Base-by-base conservation (phyloP, 352 stramenopile genomes). In the Hyaloperonospora arabidopsidis region DNA sequence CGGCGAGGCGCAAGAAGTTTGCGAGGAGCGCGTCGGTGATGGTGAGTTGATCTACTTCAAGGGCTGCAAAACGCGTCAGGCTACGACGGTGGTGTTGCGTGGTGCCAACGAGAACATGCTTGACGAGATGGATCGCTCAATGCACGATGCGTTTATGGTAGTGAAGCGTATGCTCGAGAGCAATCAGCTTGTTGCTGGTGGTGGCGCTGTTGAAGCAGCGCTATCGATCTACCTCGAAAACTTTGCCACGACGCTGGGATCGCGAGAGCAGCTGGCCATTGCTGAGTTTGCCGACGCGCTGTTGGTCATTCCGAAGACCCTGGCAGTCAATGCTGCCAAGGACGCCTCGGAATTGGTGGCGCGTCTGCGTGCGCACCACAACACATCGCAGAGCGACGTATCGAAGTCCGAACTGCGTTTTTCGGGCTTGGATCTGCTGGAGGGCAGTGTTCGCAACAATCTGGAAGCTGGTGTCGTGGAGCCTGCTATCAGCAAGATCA, bases 111-210 rank as follows among this genome's bases (percentile, higher is more conserved):
- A 99, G 64, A 99, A 98, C 81, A 97, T 99, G 86, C 77, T 98
- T 11, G 96, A 99, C 67, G 97, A 99, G 77, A 98, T 99, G 92
- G 96, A 99, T 72, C 87, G 97, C 34, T 97, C 97, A 18, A 84
- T 99, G 54, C 96, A 99, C 68, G 97, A 99, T 76, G 91, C 93
- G 38, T 83, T 99, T 45, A 99, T 98, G 84, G 95, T 99, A n/a
- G 93, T 99, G 17, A 99, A 99, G 84, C 87, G 97, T 41, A 98
- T 99, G 89, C 83, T 99, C n/a, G 97, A 99, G 79, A 97, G 84
- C 61, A 99, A 98, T 72, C 96, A 97, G 43, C 72, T 99, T 1
- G 97, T 99, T 40, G 93, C 95, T 29, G 97, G 97, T 48, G 97
- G 97, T 22, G 97, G 97, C 52, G 95, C 96, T 4, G 97, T 99